phyloP scores from a whole-genome alignment of 2,329 filamentous ascomycete species.

The Escovopsis sp. region DNA sequence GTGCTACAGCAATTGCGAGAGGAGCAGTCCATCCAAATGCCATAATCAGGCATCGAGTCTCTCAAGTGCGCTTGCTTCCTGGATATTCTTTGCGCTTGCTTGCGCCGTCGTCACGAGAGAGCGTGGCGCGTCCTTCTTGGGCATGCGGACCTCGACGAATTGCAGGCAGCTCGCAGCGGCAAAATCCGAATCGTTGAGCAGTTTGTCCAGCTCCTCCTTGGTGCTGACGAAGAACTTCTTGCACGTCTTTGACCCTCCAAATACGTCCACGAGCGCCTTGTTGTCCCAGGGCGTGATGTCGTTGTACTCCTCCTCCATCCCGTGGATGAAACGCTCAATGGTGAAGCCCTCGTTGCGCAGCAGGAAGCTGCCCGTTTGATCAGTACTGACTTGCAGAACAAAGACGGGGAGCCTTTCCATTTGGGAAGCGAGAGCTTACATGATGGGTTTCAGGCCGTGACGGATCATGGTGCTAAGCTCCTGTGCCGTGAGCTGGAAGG shows the following conservation, averaged over 20 bases:
- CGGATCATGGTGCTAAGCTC: slow-evolving; percentile 75
- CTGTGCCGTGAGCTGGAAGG: slow-evolving; percentile 71
- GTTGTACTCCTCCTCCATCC: slow-evolving; percentile 67
- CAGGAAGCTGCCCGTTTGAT: slow-evolving; percentile 42
- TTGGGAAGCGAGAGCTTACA: slow-evolving; percentile 33
- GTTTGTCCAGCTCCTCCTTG: slow-evolving; percentile 48
- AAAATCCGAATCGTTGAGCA: slow-evolving; percentile 53
- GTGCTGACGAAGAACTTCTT: slow-evolving; percentile 55
- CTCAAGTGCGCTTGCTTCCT: background rate
- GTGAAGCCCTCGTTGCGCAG: slow-evolving; percentile 84
- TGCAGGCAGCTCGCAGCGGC: slow-evolving; percentile 40
- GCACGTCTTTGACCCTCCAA: slow-evolving; percentile 47
- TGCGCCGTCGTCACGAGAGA: slow-evolving; percentile 56
- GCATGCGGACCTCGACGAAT: slow-evolving; percentile 74
- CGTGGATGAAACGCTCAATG: slow-evolving; percentile 80
- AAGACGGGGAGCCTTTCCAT: too few species aligned
- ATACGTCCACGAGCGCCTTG: slow-evolving; percentile 50
- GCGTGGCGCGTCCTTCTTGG: slow-evolving; percentile 60
- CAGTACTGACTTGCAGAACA: slow-evolving; percentile 4
- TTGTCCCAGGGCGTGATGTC: slow-evolving; percentile 66
- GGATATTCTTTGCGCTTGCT: slow-evolving; percentile 54
- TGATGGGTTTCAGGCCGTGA: slow-evolving; percentile 58
- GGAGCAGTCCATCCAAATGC: background rate
- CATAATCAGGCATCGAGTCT: background rate
- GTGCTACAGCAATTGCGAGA: too few species aligned